phyloP scores from a whole-genome alignment of 352 stramenopile species.

The Globisporangium carolinianum region DNA sequence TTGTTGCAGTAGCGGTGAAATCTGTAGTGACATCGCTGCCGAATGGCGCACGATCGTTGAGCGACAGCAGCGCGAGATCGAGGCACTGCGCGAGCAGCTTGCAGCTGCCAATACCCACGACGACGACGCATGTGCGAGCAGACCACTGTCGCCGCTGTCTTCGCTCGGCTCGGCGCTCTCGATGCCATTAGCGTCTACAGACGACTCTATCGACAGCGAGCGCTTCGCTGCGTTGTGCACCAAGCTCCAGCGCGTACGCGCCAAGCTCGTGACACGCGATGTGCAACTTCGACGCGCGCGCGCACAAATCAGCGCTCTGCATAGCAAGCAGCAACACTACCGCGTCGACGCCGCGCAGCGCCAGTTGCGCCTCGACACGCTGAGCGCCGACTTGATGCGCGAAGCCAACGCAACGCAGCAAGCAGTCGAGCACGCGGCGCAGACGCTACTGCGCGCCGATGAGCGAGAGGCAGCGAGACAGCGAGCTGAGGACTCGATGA shows the following conservation, averaged over 20 bases:
- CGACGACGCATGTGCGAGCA: neutral
- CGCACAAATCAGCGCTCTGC: conserved; percentile 17
- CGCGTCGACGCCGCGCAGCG: conserved; percentile 2
- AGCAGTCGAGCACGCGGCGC: conserved; percentile 33
- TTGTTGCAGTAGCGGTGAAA: too few relatives aligned
- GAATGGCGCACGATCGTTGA: conserved; percentile 40
- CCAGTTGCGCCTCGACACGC: conserved; percentile 7
- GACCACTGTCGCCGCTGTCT: conserved; percentile 11
- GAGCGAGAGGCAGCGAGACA: neutral
- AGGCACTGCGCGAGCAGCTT: conserved; percentile 22
- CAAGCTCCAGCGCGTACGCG: conserved; percentile 29
- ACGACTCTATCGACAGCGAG: conserved; percentile 26
- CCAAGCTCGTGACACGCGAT: conserved; percentile 23
- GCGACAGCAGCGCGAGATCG: conserved; percentile 41
- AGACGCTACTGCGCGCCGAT: conserved; percentile 23
- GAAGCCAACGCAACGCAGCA: conserved; percentile 21
- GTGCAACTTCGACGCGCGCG: conserved; percentile 25
- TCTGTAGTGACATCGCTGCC: neutral
- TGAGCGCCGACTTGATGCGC: conserved; percentile 13
- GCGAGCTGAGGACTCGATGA: conserved; percentile 1
- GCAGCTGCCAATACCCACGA: neutral
- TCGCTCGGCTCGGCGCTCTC: conserved; percentile 22
- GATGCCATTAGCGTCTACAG: conserved; percentile 2
- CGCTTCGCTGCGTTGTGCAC: conserved; percentile 36
- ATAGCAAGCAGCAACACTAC: conserved; percentile 10